A percentile compares a stretch with the other conserved stretches of the same genome.
phyloP scores from a whole-genome alignment of 2,329 filamentous ascomycete genomes.

The Achaetomium macrosporum region DNA sequence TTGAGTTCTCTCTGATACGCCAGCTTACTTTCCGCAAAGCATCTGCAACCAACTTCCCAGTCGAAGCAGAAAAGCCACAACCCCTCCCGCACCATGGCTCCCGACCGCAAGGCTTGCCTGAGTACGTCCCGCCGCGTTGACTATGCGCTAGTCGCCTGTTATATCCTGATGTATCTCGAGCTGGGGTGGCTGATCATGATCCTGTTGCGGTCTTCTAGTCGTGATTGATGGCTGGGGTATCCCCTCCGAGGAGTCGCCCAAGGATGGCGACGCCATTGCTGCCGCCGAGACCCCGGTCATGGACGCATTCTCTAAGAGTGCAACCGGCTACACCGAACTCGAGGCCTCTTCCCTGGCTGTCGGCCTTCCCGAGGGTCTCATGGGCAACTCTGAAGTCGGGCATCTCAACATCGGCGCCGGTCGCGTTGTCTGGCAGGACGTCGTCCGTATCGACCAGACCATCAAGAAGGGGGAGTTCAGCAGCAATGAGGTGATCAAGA shows the following conservation, averaged over 20 bases:
- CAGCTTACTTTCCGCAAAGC: neutral
- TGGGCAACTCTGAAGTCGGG: slow-evolving; percentile 98
- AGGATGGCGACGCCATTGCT: slow-evolving; percentile 90
- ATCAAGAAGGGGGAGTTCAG: slow-evolving; percentile 80
- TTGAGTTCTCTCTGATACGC: no score
- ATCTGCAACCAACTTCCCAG: neutral
- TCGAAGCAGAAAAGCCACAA: neutral
- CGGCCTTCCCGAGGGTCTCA: slow-evolving; percentile 89
- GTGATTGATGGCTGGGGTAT: slow-evolving; percentile 99
- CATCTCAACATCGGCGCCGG: slow-evolving; percentile 98
- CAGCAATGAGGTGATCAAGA: slow-evolving; percentile 69
- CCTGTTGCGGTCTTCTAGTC: slow-evolving; percentile 56
- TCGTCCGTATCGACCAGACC: slow-evolving; percentile 90
- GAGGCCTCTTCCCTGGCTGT: slow-evolving; percentile 95
- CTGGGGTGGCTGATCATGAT: slow-evolving; percentile 54
- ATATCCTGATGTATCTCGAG: slow-evolving; percentile 51
- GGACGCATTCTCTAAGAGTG: slow-evolving; percentile 80
- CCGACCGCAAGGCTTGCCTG: slow-evolving; percentile 56
- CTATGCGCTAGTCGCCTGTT: slow-evolving; percentile 43
- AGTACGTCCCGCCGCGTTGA: slow-evolving; percentile 44
- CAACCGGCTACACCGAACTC: slow-evolving; percentile 83
- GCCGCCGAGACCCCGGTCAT: slow-evolving; percentile 90
- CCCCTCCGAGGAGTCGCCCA: slow-evolving; percentile 70
- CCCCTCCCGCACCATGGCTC: slow-evolving; percentile 42
- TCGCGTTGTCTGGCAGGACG: slow-evolving; percentile 96